Evolutionary conservation across 2,329 filamentous ascomycete genomes (phyloP), one percentile per base, ranked within the genome.

Genomic region (Diaporthe nobilis): DNA sequence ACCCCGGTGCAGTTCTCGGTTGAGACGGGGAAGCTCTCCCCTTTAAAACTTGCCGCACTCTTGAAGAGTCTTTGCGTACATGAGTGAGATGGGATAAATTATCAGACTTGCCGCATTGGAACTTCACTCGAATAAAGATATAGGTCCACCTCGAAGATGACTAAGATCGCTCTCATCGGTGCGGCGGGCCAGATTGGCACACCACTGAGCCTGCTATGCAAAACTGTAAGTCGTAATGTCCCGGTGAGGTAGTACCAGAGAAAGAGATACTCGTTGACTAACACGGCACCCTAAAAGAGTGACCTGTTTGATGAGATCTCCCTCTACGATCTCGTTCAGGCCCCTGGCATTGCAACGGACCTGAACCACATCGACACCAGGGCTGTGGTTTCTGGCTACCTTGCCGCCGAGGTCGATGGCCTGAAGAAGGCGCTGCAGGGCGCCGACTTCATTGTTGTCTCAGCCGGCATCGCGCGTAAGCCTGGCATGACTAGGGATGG

Each of bases 231-330:
- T 57, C 15, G 12, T 0, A 0, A 31, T 34, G 0, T 17, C 25
- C 25, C 1, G 1, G 17, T 57, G 5, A 3, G n/a, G 51, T 7
- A 28, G 3, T 4, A 17, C n/a, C 1, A 28, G 1, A 0, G 13
- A 10, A 13, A 2, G 8, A 5, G n/a, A 17, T 55, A 28, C 0
- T 55, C 5, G n/a, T 55, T 28, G n/a, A 3, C 51, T 55, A 12
- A 55, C n/a, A 28, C 13, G 4, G 51, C 1, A 15, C 10, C 51
- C 2, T 55, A 3, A 31, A 31, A 57, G 53, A 57, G 53, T 34
- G 53, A 34, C 28, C 53, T 57, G 2, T 57, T 57, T 31, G 25
- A 31, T 6, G 53, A 57, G 53, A 57, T 57, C 25, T 57, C 53
- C 5, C 53, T 57, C 25, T 57, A 20, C 53, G 53, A 57, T 2